Base-by-base conservation (phyloP, 805 yeast species). In the Pichia cephalocereana region DNA sequence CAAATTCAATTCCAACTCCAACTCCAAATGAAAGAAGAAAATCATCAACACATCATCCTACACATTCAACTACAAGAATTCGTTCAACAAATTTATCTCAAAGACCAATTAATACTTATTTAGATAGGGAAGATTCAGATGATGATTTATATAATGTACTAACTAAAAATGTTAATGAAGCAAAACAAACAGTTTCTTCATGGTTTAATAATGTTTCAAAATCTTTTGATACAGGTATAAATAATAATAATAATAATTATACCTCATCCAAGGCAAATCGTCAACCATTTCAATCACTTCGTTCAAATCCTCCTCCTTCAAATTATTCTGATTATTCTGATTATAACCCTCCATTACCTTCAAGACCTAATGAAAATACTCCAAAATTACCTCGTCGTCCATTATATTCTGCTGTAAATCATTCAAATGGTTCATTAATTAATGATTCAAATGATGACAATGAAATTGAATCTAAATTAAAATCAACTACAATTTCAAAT, bases 151-250 rank as follows among this genome's bases (percentile, higher is more conserved):
- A 82, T 50, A 80, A 82, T 41, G 76, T 80, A 45, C 74, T 90
- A 46, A 71, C 77, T 40, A 82, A 82, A 59, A 88, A 91, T 19
- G 72, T 89, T 42, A 89, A 83, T 57, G 96, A 87, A 57, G 88
- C 96, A 2, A 79, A 82, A 48, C 71, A 76, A 43, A 82, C 83
- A 47, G 78, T 89, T 50, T 82, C 84, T 52, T 76, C 80, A 15
- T 89, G 96, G 96, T 79, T 86, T 44, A 77, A 77, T 51, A 86
- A 81, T 15, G 60, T 86, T 49, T 74, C 82, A 32, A 80, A 79
- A 68, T 23, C 26, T 23, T 23, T 23, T 23, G 26, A 23, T 23
- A 23, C 26, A 23, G 6, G 6, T 23, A 23, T 23, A 23, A 23
- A 23, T 23, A 23, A 23, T 23, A 23, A 23, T 23, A 23, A 23